Conservation (phyloP, 2,329 filamentous ascomycete species). For the Passalora sequoiae region DNA sequence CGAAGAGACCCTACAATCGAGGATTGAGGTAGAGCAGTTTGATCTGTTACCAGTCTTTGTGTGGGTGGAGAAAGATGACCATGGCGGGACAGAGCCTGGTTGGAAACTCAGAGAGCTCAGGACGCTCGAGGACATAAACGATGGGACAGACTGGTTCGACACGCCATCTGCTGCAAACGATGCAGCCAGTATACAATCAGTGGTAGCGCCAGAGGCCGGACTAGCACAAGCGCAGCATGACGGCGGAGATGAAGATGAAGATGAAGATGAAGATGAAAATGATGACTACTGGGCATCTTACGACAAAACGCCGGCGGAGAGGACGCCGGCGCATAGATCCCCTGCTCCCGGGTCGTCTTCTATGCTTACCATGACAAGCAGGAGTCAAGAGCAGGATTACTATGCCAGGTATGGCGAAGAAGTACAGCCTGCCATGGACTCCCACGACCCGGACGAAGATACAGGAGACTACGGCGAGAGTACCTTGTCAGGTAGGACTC, state of each 20-base stretch:
- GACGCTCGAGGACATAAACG: conserved; percentile 51
- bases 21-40: conserved; percentile 58
- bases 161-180: conserved; percentile 59
- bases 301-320: conserved; percentile 61
- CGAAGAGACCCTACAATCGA: conserved; percentile 66
- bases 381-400: conserved; percentile 60
- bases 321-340: conserved; percentile 60
- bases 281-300: conserved; percentile 76
- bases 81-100: conserved; percentile 52
- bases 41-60: conserved; percentile 61
- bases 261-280: conserved; percentile 60
- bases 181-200: conserved; percentile 13
- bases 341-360: conserved; percentile 50
- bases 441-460: conserved; percentile 73
- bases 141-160: conserved; percentile 54
- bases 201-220: conserved; percentile 7
- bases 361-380: conserved; percentile 23
- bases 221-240: conserved; percentile 15
- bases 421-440: conserved; percentile 76
- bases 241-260: conserved; percentile 31
- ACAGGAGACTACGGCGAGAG: conserved; percentile 44
- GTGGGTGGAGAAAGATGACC: conserved; percentile 62
- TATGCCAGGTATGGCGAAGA: conserved; percentile 68
- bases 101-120: conserved; percentile 71
- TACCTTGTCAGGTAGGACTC: conserved; percentile 50